Conservation (phyloP, 2,329 filamentous ascomycete species). For the Teratosphaeria nubilosa region DNA sequence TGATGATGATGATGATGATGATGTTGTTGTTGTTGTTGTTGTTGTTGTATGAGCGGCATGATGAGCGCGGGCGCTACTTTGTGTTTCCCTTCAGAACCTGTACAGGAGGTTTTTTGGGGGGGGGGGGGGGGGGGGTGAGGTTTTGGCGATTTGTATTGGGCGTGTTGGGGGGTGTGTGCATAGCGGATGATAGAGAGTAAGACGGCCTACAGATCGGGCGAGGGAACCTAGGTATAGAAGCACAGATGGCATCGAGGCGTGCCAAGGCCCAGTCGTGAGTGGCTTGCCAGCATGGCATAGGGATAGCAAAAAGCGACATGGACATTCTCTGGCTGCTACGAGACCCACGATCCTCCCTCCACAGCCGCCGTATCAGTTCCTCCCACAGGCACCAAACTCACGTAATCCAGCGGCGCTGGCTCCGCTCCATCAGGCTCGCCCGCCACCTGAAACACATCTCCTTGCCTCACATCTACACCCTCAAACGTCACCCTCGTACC, state of each 20-base stretch:
- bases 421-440: constrained; percentile 51
- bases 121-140: too few relatives aligned
- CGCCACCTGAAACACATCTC: constrained; percentile 45
- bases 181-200: neutral
- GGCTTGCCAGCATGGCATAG: neutral
- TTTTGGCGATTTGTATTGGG: neutral
- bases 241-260: neutral
- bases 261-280: neutral
- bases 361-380: too few relatives aligned
- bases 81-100: too few relatives aligned
- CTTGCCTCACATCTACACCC: constrained; percentile 39
- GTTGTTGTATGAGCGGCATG: neutral
- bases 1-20: too few relatives aligned
- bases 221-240: neutral
- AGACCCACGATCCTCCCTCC: too few relatives aligned
- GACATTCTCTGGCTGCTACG: too few relatives aligned
- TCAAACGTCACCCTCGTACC: constrained; percentile 53
- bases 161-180: neutral
- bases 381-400: constrained; percentile 50
- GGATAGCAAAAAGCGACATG: neutral
- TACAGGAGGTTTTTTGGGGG: too few relatives aligned
- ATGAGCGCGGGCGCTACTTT: too few relatives aligned
- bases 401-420: constrained; percentile 57
- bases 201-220: neutral
- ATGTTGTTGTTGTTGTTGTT: too few relatives aligned